Conservation (phyloP, 1,139 yeast genomes). For the Yarrowia galli region DNA sequence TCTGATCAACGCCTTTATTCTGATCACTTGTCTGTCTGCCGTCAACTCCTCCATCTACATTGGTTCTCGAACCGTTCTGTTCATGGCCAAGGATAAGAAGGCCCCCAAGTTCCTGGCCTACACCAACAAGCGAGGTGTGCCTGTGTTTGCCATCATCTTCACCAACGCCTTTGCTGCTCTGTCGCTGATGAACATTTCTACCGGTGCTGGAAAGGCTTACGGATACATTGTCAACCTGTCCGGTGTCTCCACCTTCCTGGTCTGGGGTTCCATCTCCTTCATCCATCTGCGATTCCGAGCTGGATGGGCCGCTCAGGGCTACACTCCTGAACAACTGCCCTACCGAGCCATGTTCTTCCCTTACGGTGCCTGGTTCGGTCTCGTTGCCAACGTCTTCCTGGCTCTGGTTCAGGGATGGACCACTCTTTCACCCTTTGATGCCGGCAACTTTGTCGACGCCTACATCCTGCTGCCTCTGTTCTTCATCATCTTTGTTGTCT, state of each 20-base stretch:
- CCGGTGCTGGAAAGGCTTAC: conserved; percentile 74
- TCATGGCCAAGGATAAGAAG: conserved; percentile 64
- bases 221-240: conserved; percentile 83
- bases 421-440: conserved; percentile 64
- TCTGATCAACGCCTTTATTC: conserved; percentile 75
- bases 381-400: conserved; percentile 60
- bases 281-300: conserved; percentile 60
- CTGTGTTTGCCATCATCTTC: conserved; percentile 60
- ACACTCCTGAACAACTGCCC: conserved; percentile 59
- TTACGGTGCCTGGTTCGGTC: conserved; percentile 59
- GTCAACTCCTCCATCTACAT: conserved; percentile 77
- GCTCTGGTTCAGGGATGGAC: conserved; percentile 76
- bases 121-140: conserved; percentile 68
- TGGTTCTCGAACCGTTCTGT: conserved; percentile 66
- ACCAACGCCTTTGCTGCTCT: conserved; percentile 54
- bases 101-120: conserved; percentile 66
- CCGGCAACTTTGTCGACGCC: conserved; percentile 68
- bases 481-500: conserved; percentile 54
- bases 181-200: conserved; percentile 72
- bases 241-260: conserved; percentile 62
- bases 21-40: conserved; percentile 70
- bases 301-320: conserved; percentile 60
- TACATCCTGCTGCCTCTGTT: conserved; percentile 69
- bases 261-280: conserved; percentile 61
- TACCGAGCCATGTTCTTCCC: conserved; percentile 64